Conservation (phyloP, 164 flowering plant species). For the Macadamia tetraphylla region DNA sequence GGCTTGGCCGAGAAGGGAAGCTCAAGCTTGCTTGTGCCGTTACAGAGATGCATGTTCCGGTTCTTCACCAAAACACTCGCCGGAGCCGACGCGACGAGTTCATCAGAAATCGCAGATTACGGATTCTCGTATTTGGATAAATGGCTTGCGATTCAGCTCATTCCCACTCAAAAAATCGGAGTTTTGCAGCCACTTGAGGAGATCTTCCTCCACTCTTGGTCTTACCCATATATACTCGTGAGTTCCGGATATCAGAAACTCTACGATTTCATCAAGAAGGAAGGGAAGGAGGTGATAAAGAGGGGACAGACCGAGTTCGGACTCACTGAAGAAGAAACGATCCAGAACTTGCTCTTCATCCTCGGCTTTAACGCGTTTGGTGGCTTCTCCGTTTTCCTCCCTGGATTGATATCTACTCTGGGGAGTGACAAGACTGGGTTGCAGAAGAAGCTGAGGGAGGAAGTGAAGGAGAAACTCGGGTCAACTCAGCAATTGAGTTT, state of each 20-base stretch:
- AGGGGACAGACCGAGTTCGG: constrained; percentile 49
- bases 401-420: constrained; percentile 28
- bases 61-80: constrained; percentile 48
- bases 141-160: constrained; percentile 68
- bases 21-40: constrained; percentile 28
- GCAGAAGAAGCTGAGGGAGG: constrained; percentile 43
- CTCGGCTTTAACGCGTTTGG: constrained; percentile 92
- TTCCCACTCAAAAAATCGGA: constrained; percentile 46
- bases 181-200: constrained; percentile 62
- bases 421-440: constrained; percentile 40
- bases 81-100: constrained; percentile 55
- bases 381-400: constrained; percentile 64
- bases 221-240: constrained; percentile 54
- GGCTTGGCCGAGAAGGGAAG: constrained; percentile 25
- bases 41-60: constrained; percentile 52
- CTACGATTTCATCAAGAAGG: constrained; percentile 36
- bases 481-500: constrained; percentile 28
- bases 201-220: constrained; percentile 64
- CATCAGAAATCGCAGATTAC: constrained; percentile 40
- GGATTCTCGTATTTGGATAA: constrained; percentile 45
- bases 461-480: constrained; percentile 34
- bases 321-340: constrained; percentile 46
- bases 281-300: constrained; percentile 43
- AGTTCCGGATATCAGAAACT: constrained; percentile 52
- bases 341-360: constrained; percentile 67